Evolutionary conservation across 208 protist genomes (phyloP), one percentile per base, ranked within the genome.

Genomic region (Naegleria lovaniensis): DNA sequence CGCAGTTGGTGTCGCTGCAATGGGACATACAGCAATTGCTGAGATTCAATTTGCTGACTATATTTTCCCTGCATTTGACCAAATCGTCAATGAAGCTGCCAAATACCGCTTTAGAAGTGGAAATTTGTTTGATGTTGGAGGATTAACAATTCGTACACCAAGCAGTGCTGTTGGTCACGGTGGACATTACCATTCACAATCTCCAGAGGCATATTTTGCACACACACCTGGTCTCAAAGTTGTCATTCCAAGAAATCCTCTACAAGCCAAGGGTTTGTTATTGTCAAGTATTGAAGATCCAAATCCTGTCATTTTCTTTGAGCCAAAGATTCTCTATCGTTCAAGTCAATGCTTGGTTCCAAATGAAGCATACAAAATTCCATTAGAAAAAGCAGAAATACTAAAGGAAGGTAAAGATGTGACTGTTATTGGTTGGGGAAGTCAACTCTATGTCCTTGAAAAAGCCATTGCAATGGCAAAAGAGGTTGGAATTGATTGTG

Each of bases 21-120:
- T 94, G 38, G 96, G 96, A 25, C 76, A 79, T 41, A 98, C 94
- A 7, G 96, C 98, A 40, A 98, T 99, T 55, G 98, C 98, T 13
- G 98, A 99, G 93, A 98, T 99, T 59, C 98, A 99, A 93, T 99
- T 99, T 93, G 98, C 98, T 39, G 98, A 99, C 94, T 99, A 99
- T 94, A 99, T 99, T 83, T 99, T 99, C 91, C 98, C 98, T 38
- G 98, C 98, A 5, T 99, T 99, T 93, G 98, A 99, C 91, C 98
- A 99, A 94, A 98, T 99, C 92, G 97, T 99, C 22, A 99, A 99
- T 94, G 98, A 99, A 93, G 98, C 98, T 39, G 97, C 98, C n/a
- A 99, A 99, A 93, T 99, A 98, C 93, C 95, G 98, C 39, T 99
- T 98, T 93, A 95, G 98, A 86, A 97, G 96, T n/a, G 97, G 97